These are phyloP conservation scores for Didymella sp. DNA, from an alignment of 2,329 filamentous ascomycete species.

Conservation along the genomic window DNA sequence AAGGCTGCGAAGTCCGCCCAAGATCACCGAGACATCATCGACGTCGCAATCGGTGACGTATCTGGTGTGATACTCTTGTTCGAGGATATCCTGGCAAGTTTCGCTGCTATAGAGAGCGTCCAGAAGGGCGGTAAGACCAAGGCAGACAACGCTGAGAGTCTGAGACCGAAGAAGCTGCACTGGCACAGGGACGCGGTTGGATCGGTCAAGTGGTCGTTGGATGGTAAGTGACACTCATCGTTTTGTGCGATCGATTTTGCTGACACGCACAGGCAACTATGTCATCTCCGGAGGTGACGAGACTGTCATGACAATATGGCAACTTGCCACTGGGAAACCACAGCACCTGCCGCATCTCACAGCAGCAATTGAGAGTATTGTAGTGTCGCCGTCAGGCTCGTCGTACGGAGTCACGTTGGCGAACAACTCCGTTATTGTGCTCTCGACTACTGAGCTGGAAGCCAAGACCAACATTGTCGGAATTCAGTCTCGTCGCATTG, in stretches of 20 bases:
- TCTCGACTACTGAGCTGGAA: slow-evolving; percentile 88
- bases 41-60: slow-evolving; percentile 78
- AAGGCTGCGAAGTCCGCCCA: slow-evolving; percentile 44
- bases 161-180: slow-evolving; percentile 73
- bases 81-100: slow-evolving; percentile 70
- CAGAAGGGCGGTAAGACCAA: slow-evolving; percentile 38
- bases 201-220: slow-evolving; percentile 86
- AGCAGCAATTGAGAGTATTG: slow-evolving; percentile 82
- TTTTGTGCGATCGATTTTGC: background rate
- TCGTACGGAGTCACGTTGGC: slow-evolving; percentile 85
- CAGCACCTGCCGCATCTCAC: slow-evolving; percentile 91
- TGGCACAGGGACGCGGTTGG: slow-evolving; percentile 90
- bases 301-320: slow-evolving; percentile 89
- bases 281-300: slow-evolving; percentile 91
- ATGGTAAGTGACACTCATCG: slow-evolving; percentile 67
- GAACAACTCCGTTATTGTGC: slow-evolving; percentile 88
- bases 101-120: slow-evolving; percentile 55
- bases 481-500: slow-evolving; percentile 65
- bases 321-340: slow-evolving; percentile 82
- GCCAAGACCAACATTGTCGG: slow-evolving; percentile 85
- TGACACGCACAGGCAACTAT: slow-evolving; percentile 73
- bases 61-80: slow-evolving; percentile 84
- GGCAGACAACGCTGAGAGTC: slow-evolving; percentile 44
- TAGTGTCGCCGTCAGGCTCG: slow-evolving; percentile 78
- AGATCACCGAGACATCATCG: slow-evolving; percentile 59